phyloP scores from a whole-genome alignment of 2,329 filamentous ascomycete genomes.

The Colletotrichum sansevieriae region DNA sequence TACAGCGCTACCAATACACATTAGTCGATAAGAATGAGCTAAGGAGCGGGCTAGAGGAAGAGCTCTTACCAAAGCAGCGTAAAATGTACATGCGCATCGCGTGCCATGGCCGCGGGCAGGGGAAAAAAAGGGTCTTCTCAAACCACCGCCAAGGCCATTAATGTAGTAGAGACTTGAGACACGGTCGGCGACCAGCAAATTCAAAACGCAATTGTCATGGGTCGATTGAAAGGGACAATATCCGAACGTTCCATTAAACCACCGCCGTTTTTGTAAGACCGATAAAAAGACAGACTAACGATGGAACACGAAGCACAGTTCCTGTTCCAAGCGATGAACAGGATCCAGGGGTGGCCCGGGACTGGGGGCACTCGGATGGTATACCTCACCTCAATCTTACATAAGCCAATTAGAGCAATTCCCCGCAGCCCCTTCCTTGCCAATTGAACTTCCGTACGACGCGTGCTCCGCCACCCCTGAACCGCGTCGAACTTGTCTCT shows the following conservation, averaged over 20 bases:
- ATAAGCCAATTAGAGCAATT: slow-evolving; percentile 16
- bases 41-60: neutral
- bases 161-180: too few relatives aligned
- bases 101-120: slow-evolving; percentile 45
- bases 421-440: too few relatives aligned
- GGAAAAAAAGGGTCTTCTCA: neutral
- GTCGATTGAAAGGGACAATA: too few relatives aligned
- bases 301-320: slow-evolving; percentile 22
- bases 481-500: slow-evolving; percentile 40
- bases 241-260: too few relatives aligned
- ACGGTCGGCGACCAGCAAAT: too few relatives aligned
- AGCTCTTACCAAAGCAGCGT: slow-evolving; percentile 52
- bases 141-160: too few relatives aligned
- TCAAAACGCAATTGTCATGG: too few relatives aligned
- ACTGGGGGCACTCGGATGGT: neutral
- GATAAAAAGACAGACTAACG: neutral
- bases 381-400: slow-evolving; percentile 4
- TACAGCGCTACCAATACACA: slow-evolving; percentile 53
- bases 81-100: slow-evolving; percentile 50
- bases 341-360: slow-evolving; percentile 18
- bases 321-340: neutral
- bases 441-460: slow-evolving; percentile 5
- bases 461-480: slow-evolving; percentile 28
- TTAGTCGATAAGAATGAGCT: neutral
- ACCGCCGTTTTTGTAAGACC: neutral